These are phyloP conservation scores for Cudoniella acicularis DNA, from an alignment of 495 filamentous ascomycete genomes.

Conservation along the genomic window DNA sequence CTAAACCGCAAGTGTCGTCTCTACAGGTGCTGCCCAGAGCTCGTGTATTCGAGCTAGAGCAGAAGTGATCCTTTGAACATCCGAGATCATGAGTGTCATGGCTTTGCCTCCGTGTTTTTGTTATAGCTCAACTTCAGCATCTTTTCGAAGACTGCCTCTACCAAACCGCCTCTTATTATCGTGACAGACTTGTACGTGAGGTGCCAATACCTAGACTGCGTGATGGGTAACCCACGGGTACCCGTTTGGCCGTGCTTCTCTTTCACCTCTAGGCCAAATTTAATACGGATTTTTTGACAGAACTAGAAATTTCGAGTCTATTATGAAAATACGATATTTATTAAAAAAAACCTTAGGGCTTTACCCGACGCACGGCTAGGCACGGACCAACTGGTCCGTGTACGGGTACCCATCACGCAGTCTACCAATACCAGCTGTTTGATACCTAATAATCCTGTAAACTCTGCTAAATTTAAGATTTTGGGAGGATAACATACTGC, in stretches of 20 bases:
- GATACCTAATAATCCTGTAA: conserved; percentile 31
- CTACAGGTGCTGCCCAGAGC: conserved; percentile 40
- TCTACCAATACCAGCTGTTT: conserved; percentile 43
- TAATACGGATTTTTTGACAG: no score
- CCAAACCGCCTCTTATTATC: conserved; percentile 49
- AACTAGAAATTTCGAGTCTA: no score
- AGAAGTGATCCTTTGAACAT: conserved; percentile 28
- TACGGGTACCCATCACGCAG: no score
- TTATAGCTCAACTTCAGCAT: conserved; percentile 39
- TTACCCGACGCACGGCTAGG: no score
- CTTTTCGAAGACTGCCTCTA: conserved; percentile 27
- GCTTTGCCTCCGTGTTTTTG: conserved; percentile 39
- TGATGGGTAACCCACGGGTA: no score
- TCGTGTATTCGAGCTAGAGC: conserved; percentile 27
- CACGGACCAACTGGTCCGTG: no score
- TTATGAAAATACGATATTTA: no score
- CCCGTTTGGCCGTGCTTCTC: no score
- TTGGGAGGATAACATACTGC: neutral
- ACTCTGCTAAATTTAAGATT: neutral
- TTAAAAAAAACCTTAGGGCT: no score
- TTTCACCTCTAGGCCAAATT: no score
- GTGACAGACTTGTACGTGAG: conserved; percentile 47
- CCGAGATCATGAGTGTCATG: conserved; percentile 46
- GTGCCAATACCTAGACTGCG: no score
- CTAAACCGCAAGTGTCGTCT: conserved; percentile 50